phyloP scores from a whole-genome alignment of 2,329 filamentous ascomycete species.

The Pseudogymnoascus sp. region DNA sequence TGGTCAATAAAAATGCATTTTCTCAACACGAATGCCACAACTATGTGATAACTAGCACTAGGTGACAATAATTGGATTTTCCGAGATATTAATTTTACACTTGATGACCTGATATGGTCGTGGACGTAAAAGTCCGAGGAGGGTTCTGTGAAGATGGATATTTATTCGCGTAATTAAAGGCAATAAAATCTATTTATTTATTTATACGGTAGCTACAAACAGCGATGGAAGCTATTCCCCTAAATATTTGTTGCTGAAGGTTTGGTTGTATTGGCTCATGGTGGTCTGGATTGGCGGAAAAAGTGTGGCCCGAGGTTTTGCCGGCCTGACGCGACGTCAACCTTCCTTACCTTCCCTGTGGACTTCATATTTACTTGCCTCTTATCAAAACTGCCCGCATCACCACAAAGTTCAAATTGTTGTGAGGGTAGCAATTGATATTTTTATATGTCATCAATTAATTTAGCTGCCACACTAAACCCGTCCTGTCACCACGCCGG shows the following conservation, averaged over 20 bases:
- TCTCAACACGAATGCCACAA: neutral
- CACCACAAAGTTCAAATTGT: neutral
- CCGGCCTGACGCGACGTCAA: neutral
- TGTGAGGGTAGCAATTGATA: neutral
- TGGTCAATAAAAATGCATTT: neutral
- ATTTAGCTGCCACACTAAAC: neutral
- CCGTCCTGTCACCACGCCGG: neutral
- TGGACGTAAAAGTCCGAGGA: neutral
- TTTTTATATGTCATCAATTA: neutral
- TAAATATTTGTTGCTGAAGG: neutral
- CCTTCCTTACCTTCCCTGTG: neutral
- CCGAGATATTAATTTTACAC: neutral
- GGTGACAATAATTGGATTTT: neutral
- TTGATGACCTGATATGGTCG: neutral
- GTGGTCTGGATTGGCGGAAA: neutral
- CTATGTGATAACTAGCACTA: neutral
- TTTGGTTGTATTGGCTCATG: neutral
- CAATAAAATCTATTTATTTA: too few relatives aligned
- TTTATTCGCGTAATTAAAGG: too few relatives aligned
- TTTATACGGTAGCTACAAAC: too few relatives aligned
- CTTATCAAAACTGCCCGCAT: neutral
- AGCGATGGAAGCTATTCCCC: too few relatives aligned
- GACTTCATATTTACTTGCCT: neutral
- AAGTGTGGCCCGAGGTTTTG: conserved; percentile 3
- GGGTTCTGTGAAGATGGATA: too few relatives aligned